A percentile compares a stretch with the other conserved stretches of the same genome.
These are phyloP conservation scores for Fraxinus cuspidata DNA, from an alignment of 257 asterid genomes.

Conservation along the genomic window DNA sequence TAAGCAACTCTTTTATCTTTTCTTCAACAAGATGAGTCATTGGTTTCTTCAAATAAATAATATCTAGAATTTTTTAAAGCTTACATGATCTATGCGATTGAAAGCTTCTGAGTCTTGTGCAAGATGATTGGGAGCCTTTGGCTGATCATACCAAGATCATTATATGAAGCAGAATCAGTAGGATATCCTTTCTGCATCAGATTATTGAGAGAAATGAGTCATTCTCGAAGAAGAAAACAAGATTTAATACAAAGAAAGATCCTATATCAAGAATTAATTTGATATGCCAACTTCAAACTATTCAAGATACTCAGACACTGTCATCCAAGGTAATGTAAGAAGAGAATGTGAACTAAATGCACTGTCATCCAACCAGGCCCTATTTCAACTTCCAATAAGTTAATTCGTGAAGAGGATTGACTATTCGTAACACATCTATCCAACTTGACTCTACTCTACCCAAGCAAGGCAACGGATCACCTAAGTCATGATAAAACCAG, in stretches of 20 bases:
- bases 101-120: constrained; percentile 80
- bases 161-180: constrained; percentile 78
- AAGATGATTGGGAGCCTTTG: constrained; percentile 78
- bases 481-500: background rate
- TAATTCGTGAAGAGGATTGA: background rate
- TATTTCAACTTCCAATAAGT: background rate
- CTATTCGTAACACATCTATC: background rate
- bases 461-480: background rate
- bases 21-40: constrained; percentile 27
- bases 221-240: background rate
- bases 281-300: background rate
- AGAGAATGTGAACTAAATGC: background rate
- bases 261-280: background rate
- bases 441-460: background rate
- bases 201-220: constrained; percentile 7
- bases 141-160: constrained; percentile 76
- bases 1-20: constrained; percentile 9
- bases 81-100: constrained; percentile 45
- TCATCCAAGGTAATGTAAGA: background rate
- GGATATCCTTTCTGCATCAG: constrained; percentile 89
- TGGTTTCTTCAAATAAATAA: constrained; percentile 32
- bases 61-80: constrained; percentile 39
- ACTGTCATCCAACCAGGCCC: background rate
- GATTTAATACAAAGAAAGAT: background rate
- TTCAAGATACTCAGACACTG: background rate